Conservation (phyloP, 202 grass and related monocot species). For the Carex arenaria region DNA sequence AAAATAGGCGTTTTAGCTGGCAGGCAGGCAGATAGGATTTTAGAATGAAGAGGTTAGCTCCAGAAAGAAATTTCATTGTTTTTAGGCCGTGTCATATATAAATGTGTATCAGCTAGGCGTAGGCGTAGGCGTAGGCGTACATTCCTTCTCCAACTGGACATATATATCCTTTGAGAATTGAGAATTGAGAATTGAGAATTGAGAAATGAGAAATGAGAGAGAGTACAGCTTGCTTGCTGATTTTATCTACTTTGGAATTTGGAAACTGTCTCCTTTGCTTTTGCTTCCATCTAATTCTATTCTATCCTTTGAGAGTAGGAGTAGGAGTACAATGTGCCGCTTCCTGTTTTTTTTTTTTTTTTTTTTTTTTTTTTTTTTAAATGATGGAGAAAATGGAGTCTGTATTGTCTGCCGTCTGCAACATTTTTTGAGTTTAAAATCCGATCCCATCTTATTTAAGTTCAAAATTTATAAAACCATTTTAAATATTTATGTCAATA, state of each 20-base stretch:
- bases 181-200: no score
- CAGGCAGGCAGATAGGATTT: not conserved
- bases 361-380: no score
- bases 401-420: no score
- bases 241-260: conserved; percentile 5
- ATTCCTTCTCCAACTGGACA: not conserved
- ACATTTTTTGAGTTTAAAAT: no score
- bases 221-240: not conserved
- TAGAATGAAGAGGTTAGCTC: not conserved
- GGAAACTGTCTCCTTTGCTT: conserved; percentile 2
- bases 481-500: no score
- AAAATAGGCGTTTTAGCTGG: no score
- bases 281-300: not conserved
- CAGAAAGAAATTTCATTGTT: not conserved
- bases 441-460: no score
- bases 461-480: no score
- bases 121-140: not conserved
- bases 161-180: not conserved
- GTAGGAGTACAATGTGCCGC: not conserved
- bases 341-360: no score
- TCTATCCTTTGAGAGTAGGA: not conserved
- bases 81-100: not conserved
- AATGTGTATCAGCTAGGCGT: not conserved
- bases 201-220: not conserved
- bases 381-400: no score